Base-by-base conservation (phyloP, 371 early-diverging fungal genomes). In the Mucor piriformis region DNA sequence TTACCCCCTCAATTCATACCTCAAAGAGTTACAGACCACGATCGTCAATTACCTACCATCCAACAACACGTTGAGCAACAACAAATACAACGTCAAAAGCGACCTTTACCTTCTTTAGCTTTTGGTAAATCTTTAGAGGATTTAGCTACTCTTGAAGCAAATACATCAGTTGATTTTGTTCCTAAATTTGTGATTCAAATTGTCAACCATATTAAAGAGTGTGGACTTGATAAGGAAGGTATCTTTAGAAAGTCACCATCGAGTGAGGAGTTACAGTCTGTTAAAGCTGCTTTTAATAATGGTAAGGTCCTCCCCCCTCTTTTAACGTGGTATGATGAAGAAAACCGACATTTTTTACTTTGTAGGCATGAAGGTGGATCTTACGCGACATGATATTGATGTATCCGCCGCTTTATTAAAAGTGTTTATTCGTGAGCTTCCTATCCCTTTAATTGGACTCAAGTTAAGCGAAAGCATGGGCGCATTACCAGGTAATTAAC, bases 241-340 rank as follows among this genome's bases (percentile, higher is more conserved):
- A 64, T 97, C 6, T 97, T 97, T 60, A 76, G 97, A 24, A 83
- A 92, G 37, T 94, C 95, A 16, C 95, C 97, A 4, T 79, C 76
- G 0, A 76, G 76, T 42, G 76, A 73, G 33, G 76, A 81, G 52
- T 50, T 81, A 18, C 67, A 62, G 20, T 79, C 80, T 8, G 89
- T 88, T 18, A 90, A 90, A 54, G 74, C 78, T 18, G 81, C 78
- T 0, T 92, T 90, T 63, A 87, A 96, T 61, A 68, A 76, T 46
- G 90, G 86, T 64, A 69, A 50, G 15, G 6, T n/a, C n/a, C n/a
- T n/a, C n/a, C n/a, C n/a, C n/a, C n/a, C n/a, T n/a, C n/a, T n/a
- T n/a, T n/a, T n/a, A 46, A 33, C 49, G 11, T 18, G 18, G 29
- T 21, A 11, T 46, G n/a, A n/a, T n/a, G n/a, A n/a, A n/a, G n/a